These are phyloP conservation scores for Limnanthes douglasii DNA, from an alignment of 345 rosid species.

Conservation along the genomic window DNA sequence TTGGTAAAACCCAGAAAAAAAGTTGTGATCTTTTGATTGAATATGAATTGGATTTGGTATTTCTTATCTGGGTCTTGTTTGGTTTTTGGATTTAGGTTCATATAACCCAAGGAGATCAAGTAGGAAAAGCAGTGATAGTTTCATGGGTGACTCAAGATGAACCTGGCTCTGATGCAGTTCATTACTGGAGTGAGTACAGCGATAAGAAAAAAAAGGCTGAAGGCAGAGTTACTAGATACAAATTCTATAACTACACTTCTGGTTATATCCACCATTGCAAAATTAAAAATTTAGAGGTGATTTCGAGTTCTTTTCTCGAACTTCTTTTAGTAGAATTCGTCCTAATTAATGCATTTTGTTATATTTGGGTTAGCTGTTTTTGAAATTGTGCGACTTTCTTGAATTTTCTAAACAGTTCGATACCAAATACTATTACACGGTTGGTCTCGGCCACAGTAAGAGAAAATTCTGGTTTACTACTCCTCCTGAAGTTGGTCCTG, in stretches of 20 bases:
- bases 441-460: constrained; percentile 31
- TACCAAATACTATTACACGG: constrained; percentile 44
- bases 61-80: neutral
- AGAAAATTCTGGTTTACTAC: constrained; percentile 54
- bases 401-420: constrained; percentile 25
- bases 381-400: too few species aligned
- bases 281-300: constrained; percentile 53
- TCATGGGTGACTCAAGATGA: constrained; percentile 83
- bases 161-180: constrained; percentile 41
- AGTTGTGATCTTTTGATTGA: too few species aligned
- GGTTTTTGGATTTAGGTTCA: constrained; percentile 20
- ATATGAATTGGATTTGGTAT: too few species aligned
- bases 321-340: neutral
- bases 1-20: too few species aligned
- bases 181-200: constrained; percentile 52
- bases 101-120: constrained; percentile 88
- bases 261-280: constrained; percentile 81
- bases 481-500: constrained; percentile 56
- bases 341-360: too few species aligned
- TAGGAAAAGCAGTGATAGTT: constrained; percentile 63
- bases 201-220: constrained; percentile 21
- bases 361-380: neutral
- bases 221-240: constrained; percentile 39
- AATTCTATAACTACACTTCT: constrained; percentile 49
- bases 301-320: neutral